Conservation (phyloP, 768 basidiomycete genomes). For the Mycena vulgaris region DNA sequence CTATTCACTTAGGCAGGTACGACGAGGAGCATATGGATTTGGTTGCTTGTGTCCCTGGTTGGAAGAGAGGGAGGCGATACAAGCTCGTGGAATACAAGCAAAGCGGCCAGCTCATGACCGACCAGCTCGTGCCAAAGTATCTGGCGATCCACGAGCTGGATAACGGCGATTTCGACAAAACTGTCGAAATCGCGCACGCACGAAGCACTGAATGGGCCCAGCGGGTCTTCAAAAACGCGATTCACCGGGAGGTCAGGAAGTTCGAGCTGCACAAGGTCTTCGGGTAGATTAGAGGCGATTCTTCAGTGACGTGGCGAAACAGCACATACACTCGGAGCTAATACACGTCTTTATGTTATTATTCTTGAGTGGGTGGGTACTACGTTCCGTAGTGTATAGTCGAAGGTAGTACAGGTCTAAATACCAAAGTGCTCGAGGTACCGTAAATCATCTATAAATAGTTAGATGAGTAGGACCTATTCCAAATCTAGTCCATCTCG, state of each 20-base stretch:
- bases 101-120: slow-evolving; percentile 25
- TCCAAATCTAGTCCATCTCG: slow-evolving; percentile 20
- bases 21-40: slow-evolving; percentile 51
- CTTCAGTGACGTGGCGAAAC: background rate
- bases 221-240: slow-evolving; percentile 39
- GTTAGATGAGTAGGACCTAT: background rate
- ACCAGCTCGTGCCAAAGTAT: slow-evolving; percentile 43
- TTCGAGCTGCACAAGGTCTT: slow-evolving; percentile 45
- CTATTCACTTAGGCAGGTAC: slow-evolving; percentile 36
- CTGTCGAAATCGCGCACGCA: slow-evolving; percentile 42
- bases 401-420: slow-evolving; percentile 30
- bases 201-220: slow-evolving; percentile 44
- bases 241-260: slow-evolving; percentile 37
- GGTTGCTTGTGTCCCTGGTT: slow-evolving; percentile 49
- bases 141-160: slow-evolving; percentile 52
- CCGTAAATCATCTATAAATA: slow-evolving; percentile 16
- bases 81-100: slow-evolving; percentile 43
- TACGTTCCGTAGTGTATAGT: slow-evolving; percentile 11
- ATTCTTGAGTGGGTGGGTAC: slow-evolving; percentile 23
- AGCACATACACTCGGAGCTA: no score
- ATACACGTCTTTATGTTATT: slow-evolving; percentile 22
- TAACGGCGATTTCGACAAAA: slow-evolving; percentile 36
- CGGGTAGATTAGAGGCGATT: no score
- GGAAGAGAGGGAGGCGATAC: slow-evolving; percentile 48
- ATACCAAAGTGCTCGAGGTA: background rate